Evolutionary conservation across 1,139 yeast genomes (phyloP), one percentile per base, ranked within the genome.

Genomic region (Geotrichum australiense): DNA sequence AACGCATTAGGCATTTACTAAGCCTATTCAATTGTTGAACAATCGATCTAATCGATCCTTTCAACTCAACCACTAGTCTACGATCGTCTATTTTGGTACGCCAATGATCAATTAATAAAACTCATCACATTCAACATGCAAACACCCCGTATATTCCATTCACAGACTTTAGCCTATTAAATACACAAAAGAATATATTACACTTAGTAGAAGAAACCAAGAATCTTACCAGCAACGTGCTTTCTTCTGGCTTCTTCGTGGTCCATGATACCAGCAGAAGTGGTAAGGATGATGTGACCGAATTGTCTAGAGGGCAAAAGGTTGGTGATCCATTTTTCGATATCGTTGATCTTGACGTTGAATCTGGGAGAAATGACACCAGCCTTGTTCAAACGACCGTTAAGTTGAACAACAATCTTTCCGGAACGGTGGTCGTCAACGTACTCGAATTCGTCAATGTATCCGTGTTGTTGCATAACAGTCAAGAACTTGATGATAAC

Each of bases 171-270:
- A n/a, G n/a, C n/a, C 39, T 35, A 35, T 35, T 35, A 35, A 35
- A 35, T 35, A 27, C 28, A 35, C 26, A 35, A 11, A 35, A 21
- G 26, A 19, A 35, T 37, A n/a, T n/a, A n/a, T n/a, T n/a, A 38
- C 26, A 42, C 30, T 52, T 80, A 87, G 77, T 89, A 89, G 56
- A 89, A 96, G 70, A 84, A 91, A 64, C 97, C 97, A 65, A 89
- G 80, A 65, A 89, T 82, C 76, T 91, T 91, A 70, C 97, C 97
- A 59, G 96, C 86, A 60, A 89, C 97, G 73, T 91, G 97, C 84
- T 91, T 91, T 81, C 97, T 85, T 81, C 96, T 89, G 62, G 98
- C 98, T 76, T 91, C 98, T 76, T 91, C 98, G 76, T 91, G 98
- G 77, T 91, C 97, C 96, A 91, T 87, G 62, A 91, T 91, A 73